phyloP scores from a whole-genome alignment of 2,329 filamentous ascomycete genomes.

The Xylaria sp. region DNA sequence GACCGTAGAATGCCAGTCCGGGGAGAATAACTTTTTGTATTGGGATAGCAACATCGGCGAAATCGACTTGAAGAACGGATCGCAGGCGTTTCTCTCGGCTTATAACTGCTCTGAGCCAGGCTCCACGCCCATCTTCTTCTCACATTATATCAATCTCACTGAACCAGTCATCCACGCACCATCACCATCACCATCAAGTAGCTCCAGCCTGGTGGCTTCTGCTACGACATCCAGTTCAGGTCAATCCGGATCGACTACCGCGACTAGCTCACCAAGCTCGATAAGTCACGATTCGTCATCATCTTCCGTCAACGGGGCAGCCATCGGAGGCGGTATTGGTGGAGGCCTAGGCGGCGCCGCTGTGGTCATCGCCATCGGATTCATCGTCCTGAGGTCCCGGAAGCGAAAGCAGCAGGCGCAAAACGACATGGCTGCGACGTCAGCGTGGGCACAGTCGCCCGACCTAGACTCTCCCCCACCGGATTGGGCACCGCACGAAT shows the following conservation, averaged over 20 bases:
- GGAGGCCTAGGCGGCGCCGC: conserved; percentile 12
- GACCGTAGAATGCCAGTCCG: not conserved
- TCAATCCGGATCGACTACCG: not conserved
- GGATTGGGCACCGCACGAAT: not conserved
- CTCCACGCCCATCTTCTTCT: conserved; percentile 16
- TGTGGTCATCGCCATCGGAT: not conserved
- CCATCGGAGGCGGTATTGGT: conserved; percentile 14
- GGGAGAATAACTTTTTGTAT: conserved; percentile 4
- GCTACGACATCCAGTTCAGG: not conserved
- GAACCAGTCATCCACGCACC: not conserved
- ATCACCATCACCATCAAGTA: not conserved
- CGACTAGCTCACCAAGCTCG: not conserved
- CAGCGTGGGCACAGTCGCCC: not conserved
- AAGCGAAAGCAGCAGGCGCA: not conserved
- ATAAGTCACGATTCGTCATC: not conserved
- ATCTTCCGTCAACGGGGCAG: conserved; percentile 5
- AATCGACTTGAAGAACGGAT: conserved; percentile 17
- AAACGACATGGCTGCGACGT: not conserved
- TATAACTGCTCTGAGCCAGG: conserved; percentile 14
- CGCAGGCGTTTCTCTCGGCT: conserved; percentile 14
- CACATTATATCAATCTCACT: conserved; percentile 20
- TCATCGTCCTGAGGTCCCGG: not conserved
- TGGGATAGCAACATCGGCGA: conserved; percentile 17
- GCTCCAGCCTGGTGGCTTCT: not conserved
- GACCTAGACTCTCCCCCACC: not conserved